phyloP scores from a whole-genome alignment of 2,329 filamentous ascomycete genomes.

The Trichoderma sp. region DNA sequence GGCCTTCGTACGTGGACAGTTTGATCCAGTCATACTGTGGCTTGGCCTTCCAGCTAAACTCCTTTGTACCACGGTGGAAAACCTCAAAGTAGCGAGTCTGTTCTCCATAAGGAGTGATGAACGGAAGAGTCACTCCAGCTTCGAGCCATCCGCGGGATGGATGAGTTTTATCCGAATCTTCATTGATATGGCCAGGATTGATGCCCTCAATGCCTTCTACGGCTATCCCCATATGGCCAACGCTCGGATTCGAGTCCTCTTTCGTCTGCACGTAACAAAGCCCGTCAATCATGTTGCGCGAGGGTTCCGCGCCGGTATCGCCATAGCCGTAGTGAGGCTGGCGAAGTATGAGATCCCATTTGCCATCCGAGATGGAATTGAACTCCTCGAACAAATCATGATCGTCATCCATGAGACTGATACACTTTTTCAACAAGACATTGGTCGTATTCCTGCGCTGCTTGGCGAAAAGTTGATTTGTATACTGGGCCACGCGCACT shows the following conservation, averaged over 20 bases:
- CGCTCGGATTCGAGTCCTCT: slow-evolving; percentile 53
- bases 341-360: slow-evolving; percentile 61
- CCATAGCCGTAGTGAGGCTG: slow-evolving; percentile 54
- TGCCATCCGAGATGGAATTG: slow-evolving; percentile 54
- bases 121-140: slow-evolving; percentile 38
- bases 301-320: slow-evolving; percentile 40
- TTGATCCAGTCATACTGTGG: slow-evolving; percentile 42
- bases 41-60: slow-evolving; percentile 39
- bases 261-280: slow-evolving; percentile 56
- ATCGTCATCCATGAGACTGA: slow-evolving; percentile 57
- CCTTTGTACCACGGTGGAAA: slow-evolving; percentile 41
- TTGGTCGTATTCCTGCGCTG: slow-evolving; percentile 64
- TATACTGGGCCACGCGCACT: slow-evolving; percentile 50
- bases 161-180: slow-evolving; percentile 57
- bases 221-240: slow-evolving; percentile 43
- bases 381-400: slow-evolving; percentile 55
- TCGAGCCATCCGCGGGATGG: slow-evolving; percentile 44
- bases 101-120: slow-evolving; percentile 40
- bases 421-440: slow-evolving; percentile 49
- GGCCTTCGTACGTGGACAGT: slow-evolving; percentile 38
- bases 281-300: slow-evolving; percentile 59
- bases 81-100: slow-evolving; percentile 42
- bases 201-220: slow-evolving; percentile 42
- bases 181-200: slow-evolving; percentile 48
- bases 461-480: slow-evolving; percentile 57